A percentile compares a stretch with the other conserved stretches of the same genome.
phyloP scores from a whole-genome alignment of 2,329 filamentous ascomycete genomes.

The Claviceps monticola region DNA sequence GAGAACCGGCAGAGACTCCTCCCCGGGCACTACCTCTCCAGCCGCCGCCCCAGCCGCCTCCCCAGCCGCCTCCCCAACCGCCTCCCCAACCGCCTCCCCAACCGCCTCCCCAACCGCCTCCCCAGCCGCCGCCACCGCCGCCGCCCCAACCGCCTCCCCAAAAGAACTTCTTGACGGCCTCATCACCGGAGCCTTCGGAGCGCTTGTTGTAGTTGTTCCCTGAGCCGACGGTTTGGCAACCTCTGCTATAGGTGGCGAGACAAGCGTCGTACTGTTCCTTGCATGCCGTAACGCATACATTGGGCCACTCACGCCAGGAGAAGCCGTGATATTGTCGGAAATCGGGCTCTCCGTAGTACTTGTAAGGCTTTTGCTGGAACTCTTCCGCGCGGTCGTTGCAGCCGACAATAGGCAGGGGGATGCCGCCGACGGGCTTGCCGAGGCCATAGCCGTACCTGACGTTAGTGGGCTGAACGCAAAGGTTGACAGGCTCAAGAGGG shows the following conservation, averaged over 20 bases:
- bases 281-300: constrained; percentile 39
- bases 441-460: constrained; percentile 54
- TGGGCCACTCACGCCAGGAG: constrained; percentile 18
- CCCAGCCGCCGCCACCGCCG: neutral
- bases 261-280: constrained; percentile 37
- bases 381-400: constrained; percentile 38
- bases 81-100: no score
- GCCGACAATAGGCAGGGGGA: constrained; percentile 36
- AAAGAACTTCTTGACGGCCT: constrained; percentile 11
- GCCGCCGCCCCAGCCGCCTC: neutral
- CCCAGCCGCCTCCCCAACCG: neutral
- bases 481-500: constrained; percentile 33
- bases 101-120: no score
- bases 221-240: constrained; percentile 25
- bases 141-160: neutral
- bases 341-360: constrained; percentile 34
- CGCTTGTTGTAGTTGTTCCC: constrained; percentile 15
- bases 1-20: neutral
- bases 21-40: neutral
- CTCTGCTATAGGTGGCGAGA: constrained; percentile 32
- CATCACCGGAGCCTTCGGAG: constrained; percentile 10
- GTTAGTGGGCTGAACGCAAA: constrained; percentile 39
- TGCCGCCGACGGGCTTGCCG: constrained; percentile 40
- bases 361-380: constrained; percentile 31
- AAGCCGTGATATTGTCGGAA: constrained; percentile 31